Percentiles rank a stretch among this genome's conserved stretches.
Evolutionary conservation across 768 basidiomycete genomes (phyloP).

Genomic region (Xerocomellus chrysenteron): DNA sequence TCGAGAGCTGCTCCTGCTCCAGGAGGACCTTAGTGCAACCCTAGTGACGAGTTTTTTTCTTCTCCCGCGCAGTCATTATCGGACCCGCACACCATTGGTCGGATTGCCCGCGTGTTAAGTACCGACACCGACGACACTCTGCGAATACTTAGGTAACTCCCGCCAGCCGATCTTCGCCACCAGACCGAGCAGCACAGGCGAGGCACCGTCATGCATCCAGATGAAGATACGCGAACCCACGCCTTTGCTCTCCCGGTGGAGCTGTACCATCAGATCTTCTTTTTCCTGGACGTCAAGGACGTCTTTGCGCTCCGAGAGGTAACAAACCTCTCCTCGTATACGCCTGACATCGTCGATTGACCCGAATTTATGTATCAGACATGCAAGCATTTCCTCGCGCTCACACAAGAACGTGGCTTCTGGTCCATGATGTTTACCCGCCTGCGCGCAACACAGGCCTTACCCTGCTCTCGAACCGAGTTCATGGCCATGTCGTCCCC

Average conservation of each 20-base stretch:
- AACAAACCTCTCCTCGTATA: neutral
- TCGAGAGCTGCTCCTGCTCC: too few species aligned
- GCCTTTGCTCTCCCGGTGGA: slow-evolving; percentile 17
- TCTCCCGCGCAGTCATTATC: too few species aligned
- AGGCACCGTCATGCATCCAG: neutral
- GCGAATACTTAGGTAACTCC: too few species aligned
- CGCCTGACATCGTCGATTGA: neutral
- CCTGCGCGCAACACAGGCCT: slow-evolving; percentile 11
- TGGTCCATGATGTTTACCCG: slow-evolving; percentile 19
- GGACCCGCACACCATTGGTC: too few species aligned
- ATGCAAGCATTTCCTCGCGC: slow-evolving; percentile 18
- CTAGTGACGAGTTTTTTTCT: too few species aligned
- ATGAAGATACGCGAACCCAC: neutral
- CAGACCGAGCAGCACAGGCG: too few species aligned
- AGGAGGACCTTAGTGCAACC: too few species aligned
- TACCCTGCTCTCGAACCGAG: slow-evolving; percentile 16
- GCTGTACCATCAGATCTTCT: slow-evolving; percentile 12
- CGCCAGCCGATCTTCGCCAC: too few species aligned
- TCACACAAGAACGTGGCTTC: slow-evolving; percentile 18
- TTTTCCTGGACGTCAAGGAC: slow-evolving; percentile 13
- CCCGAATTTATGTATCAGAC: slow-evolving; percentile 14
- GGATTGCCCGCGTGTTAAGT: too few species aligned
- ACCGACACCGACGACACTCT: too few species aligned
- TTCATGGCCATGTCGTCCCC: slow-evolving; percentile 5
- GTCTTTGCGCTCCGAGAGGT: slow-evolving; percentile 21